Conservation (phyloP, 331 rosid species). For the Saraca asoca region DNA sequence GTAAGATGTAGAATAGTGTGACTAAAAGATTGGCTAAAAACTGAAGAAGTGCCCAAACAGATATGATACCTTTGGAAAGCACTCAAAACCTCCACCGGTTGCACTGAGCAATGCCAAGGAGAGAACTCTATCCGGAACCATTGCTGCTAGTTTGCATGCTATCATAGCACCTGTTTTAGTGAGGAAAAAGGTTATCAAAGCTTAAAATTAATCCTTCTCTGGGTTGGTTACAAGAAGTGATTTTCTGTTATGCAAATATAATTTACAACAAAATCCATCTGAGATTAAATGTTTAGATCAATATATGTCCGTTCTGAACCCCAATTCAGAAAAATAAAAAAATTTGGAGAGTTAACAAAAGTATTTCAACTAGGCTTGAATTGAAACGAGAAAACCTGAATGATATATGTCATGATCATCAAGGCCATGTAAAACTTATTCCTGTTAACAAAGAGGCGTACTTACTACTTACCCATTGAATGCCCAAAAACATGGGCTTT, state of each 20-base stretch:
- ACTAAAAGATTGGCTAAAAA: not conserved
- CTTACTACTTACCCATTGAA: constrained; percentile 83
- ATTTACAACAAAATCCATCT: not conserved
- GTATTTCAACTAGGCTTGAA: constrained; percentile 10
- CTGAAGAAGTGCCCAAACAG: not conserved
- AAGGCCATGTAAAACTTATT: not conserved
- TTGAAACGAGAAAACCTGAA: not conserved
- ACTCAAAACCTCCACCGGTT: constrained; percentile 87
- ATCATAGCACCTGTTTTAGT: constrained; percentile 79
- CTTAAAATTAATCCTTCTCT: not conserved
- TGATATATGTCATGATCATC: not conserved
- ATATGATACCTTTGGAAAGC: constrained; percentile 79
- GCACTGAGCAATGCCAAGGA: constrained; percentile 91
- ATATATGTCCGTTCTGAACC: not conserved
- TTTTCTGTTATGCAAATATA: not conserved
- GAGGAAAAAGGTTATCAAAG: constrained; percentile 7
- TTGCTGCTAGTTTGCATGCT: constrained; percentile 86
- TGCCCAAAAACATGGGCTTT: constrained; percentile 89
- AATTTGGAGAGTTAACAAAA: not conserved
- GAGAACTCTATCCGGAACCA: constrained; percentile 74
- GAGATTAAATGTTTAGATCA: not conserved
- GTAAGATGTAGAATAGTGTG: constrained; percentile 36
- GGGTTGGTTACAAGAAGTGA: not conserved
- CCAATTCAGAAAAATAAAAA: not conserved
- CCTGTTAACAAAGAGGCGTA: not conserved